A percentile compares a stretch with the other conserved stretches of the same genome.
phyloP scores from a whole-genome alignment of 148 eudicot genomes.

The Arctostaphylos glauca region DNA sequence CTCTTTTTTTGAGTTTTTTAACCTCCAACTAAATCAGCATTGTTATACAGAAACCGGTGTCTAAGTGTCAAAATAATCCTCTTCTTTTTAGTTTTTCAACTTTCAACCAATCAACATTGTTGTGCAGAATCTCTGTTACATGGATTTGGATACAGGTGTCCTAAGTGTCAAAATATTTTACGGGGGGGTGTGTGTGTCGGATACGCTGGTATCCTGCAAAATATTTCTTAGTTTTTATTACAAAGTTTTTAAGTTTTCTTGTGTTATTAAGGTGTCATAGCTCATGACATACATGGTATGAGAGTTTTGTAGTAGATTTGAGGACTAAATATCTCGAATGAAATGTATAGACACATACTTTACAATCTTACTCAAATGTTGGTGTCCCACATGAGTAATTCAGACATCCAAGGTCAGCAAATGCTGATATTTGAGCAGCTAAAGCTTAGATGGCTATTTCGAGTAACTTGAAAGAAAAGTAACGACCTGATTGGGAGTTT shows the following conservation, averaged over 20 bases:
- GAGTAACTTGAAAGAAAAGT: not conserved
- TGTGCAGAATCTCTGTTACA: not conserved
- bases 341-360: not conserved
- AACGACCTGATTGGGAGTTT: not conserved
- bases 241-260: not conserved
- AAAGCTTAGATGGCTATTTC: not conserved
- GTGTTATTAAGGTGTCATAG: not conserved
- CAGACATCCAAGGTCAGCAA: not conserved
- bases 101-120: too few relatives aligned
- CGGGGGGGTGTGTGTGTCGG: too few relatives aligned
- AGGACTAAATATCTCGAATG: not conserved
- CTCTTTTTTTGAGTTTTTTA: not conserved
- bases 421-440: not conserved
- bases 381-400: conserved; percentile 2
- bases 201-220: not conserved
- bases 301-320: not conserved
- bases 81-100: too few relatives aligned
- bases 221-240: too few relatives aligned
- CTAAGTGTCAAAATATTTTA: not conserved
- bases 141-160: not conserved
- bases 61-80: not conserved
- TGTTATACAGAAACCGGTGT: too few relatives aligned
- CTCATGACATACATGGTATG: not conserved
- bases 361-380: not conserved
- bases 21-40: too few relatives aligned